Percentiles rank a stretch among this genome's conserved stretches.
phyloP scores from a whole-genome alignment of 257 asterid species.

The Voacanga thouarsii region DNA sequence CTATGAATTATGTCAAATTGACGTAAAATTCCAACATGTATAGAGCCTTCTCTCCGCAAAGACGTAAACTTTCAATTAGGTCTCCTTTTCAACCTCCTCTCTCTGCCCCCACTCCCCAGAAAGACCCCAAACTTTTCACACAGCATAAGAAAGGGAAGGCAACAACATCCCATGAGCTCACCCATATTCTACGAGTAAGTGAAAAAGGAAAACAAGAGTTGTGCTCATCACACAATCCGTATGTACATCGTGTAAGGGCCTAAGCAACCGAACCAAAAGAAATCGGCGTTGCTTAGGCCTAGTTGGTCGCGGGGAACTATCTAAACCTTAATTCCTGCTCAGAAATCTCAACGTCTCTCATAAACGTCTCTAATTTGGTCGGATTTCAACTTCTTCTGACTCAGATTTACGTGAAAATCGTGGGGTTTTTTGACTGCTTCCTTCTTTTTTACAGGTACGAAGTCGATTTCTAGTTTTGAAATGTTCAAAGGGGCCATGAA shows the following conservation, averaged over 20 bases:
- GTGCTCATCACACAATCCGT: neutral
- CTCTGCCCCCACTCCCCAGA: neutral
- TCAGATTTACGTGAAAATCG: constrained; percentile 19
- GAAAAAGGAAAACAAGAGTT: neutral
- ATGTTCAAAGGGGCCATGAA: constrained; percentile 52
- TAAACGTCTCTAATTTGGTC: constrained; percentile 52
- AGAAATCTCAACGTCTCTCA: constrained; percentile 35
- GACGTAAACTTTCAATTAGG: constrained; percentile 16
- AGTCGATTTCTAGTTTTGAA: constrained; percentile 48
- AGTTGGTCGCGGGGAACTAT: constrained; percentile 59
- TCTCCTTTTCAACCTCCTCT: neutral
- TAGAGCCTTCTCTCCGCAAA: constrained; percentile 1
- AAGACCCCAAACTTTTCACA: neutral
- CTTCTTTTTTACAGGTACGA: constrained; percentile 36
- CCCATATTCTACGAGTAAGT: neutral
- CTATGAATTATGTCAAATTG: constrained; percentile 24
- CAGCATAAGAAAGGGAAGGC: neutral
- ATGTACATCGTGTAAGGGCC: neutral
- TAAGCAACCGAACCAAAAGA: neutral
- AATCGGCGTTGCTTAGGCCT: constrained; percentile 4
- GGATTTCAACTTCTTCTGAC: constrained; percentile 47
- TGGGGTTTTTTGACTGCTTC: constrained; percentile 12
- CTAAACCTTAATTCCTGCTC: constrained; percentile 34
- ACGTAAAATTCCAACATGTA: constrained; percentile 14
- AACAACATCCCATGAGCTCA: too few relatives aligned